Evolutionary conservation across 176 grass and related monocot species (phyloP), one percentile per base, ranked within the genome.

Genomic region (Leersia perrieri): DNA sequence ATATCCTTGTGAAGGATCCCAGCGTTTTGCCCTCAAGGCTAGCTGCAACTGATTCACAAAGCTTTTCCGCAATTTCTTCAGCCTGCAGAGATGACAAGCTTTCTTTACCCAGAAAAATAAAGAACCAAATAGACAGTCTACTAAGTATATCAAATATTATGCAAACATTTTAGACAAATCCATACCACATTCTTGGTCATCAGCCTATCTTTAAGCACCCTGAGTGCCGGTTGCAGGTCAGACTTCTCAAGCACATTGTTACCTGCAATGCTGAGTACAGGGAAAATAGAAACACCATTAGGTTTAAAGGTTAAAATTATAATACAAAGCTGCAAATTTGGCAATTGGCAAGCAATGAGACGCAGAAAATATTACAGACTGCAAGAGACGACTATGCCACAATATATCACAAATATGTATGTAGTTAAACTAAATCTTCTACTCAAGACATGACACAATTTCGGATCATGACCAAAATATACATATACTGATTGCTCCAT

Each of bases 141-240:
- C 9, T 29, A 41, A 64, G 35, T 35, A 36, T 20, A 49, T 15
- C 9, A 69, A 80, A 49, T 40, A 32, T 70, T 25, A 70, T 82
- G 42, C 5, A 80, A 10, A 5, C 72, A 60, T 57, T 15, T 15
- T 72, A 49, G 36, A 68, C 70, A 80, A 70, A 86, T 55, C 45
- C 95, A 81, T 91, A 95, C 95, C 95, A 98, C 90, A 25, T 97
- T 97, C 72, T 92, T 97, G 22, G 90, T 90, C 93, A 97, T 92
- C 74, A 97, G 36, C 49, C 83, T 88, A 79, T 97, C 93, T 78
- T 97, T 97, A 13, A 92, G 93, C 73, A 83, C 93, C 88, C 90
- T 97, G 71, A 92, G 65, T 22, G 90, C 93, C 53, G 90, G 90
- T 57, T 88, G 70, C 66, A 96, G 76, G 81, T 97, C 90, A 63